Conservation (phyloP, 2,329 filamentous ascomycete genomes). For the Colletotrichum musae region DNA sequence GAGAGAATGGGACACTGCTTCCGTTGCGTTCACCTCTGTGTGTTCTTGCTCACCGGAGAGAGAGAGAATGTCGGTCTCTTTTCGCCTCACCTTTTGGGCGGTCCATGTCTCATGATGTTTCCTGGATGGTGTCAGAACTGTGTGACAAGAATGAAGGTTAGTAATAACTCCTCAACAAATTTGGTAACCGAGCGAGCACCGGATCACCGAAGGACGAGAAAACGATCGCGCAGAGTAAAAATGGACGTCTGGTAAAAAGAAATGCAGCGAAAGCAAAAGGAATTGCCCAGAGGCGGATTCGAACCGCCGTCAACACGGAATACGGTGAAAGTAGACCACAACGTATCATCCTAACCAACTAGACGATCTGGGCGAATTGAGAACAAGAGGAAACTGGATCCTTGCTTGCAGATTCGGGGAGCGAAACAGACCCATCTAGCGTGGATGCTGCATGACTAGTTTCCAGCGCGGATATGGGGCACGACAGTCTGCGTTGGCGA, state of each 20-base stretch:
- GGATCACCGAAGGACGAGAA: slow-evolving; percentile 6
- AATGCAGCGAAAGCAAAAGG: not conserved
- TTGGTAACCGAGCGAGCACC: slow-evolving; percentile 9
- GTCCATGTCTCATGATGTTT: not conserved
- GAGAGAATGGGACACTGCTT: not conserved
- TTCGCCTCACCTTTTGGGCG: not conserved
- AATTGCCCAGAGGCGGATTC: slow-evolving; percentile 41
- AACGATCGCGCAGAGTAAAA: not conserved
- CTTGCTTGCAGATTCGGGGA: not conserved
- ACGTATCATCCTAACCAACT: slow-evolving; percentile 42
- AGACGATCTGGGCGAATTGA: slow-evolving; percentile 38
- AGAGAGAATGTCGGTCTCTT: not conserved
- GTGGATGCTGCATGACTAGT: slow-evolving; percentile 11
- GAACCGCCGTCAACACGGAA: slow-evolving; percentile 42
- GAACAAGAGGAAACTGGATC: slow-evolving; percentile 1
- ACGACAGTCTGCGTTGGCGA: slow-evolving; percentile 1
- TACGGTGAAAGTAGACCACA: slow-evolving; percentile 38
- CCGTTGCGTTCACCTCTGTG: not conserved
- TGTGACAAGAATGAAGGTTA: too few species aligned
- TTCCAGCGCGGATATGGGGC: slow-evolving; percentile 7
- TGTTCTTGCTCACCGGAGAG: not conserved
- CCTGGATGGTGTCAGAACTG: not conserved
- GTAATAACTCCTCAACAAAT: too few species aligned
- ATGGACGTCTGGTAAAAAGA: not conserved
- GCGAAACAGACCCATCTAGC: slow-evolving; percentile 5